Evolutionary conservation across 306 rosid species (phyloP).

Genomic region (Quillaja saponaria): DNA sequence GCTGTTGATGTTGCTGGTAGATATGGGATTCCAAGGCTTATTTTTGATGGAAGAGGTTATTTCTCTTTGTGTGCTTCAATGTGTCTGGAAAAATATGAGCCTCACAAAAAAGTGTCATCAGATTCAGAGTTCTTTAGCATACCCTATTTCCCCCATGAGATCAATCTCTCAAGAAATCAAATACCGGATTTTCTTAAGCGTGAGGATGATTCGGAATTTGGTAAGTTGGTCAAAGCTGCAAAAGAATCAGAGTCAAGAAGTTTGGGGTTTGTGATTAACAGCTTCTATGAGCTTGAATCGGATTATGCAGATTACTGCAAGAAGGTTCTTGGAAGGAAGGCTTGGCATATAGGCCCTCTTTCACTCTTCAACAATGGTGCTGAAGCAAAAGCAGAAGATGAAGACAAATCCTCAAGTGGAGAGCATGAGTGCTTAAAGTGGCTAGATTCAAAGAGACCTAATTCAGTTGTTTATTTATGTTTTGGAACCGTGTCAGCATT

Average conservation of each 20-base stretch:
- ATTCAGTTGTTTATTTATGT: constrained; percentile 53
- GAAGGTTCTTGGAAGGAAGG: constrained; percentile 38
- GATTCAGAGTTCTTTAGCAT: constrained; percentile 47
- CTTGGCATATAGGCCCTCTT: constrained; percentile 69
- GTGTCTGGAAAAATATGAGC: constrained; percentile 34
- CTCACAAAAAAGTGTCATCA: constrained; percentile 40
- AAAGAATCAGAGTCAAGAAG: constrained; percentile 35
- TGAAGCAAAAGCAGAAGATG: constrained; percentile 1
- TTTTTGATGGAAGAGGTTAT: constrained; percentile 52
- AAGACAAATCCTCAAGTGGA: constrained; percentile 4
- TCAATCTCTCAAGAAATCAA: constrained; percentile 42
- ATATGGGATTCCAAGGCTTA: constrained; percentile 51
- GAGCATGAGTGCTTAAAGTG: constrained; percentile 35
- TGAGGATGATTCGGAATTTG: background rate
- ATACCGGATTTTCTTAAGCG: constrained; percentile 25
- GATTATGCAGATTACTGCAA: constrained; percentile 45
- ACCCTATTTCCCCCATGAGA: constrained; percentile 48
- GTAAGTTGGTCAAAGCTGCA: constrained; percentile 10
- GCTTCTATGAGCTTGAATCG: constrained; percentile 57
- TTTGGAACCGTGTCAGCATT: constrained; percentile 42
- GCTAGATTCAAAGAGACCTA: constrained; percentile 34
- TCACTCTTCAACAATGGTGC: constrained; percentile 24
- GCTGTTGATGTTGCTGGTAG: constrained; percentile 45
- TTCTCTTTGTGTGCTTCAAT: constrained; percentile 41
- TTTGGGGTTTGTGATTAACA: constrained; percentile 53